Conservation (phyloP, 2,329 filamentous ascomycete genomes). For the Fusarium lyarnte region DNA sequence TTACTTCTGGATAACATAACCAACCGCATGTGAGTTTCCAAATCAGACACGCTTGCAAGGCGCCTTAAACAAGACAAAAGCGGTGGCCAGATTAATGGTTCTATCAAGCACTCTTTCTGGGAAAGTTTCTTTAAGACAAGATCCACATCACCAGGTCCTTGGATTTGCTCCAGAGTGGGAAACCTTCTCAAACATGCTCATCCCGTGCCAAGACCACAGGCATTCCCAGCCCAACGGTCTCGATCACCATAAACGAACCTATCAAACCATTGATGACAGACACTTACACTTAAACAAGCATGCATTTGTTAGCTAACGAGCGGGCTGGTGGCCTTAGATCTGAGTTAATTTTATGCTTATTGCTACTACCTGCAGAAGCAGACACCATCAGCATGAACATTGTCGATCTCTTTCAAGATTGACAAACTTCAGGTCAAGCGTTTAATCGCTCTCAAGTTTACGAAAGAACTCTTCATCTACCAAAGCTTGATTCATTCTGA, state of each 20-base stretch:
- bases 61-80: neutral
- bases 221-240: neutral
- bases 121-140: neutral
- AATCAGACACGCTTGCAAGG: accelerated
- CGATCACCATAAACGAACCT: neutral
- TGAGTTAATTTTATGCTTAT: conserved; percentile 14
- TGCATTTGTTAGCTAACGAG: neutral
- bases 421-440: neutral
- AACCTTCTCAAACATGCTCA: conserved; percentile 25
- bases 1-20: too few relatives aligned
- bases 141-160: neutral
- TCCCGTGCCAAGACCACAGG: conserved; percentile 1
- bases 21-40: neutral
- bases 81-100: too few relatives aligned
- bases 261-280: neutral
- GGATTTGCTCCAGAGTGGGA: neutral
- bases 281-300: neutral
- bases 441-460: neutral
- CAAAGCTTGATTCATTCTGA: neutral
- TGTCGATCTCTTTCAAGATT: too few relatives aligned
- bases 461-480: accelerated
- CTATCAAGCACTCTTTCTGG: neutral
- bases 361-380: neutral
- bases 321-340: neutral
- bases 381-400: neutral